Evolutionary conservation across 1,284 basidiomycete genomes (phyloP), one percentile per base, ranked within the genome.

Genomic region (Taiwanofungus camphoratus): DNA sequence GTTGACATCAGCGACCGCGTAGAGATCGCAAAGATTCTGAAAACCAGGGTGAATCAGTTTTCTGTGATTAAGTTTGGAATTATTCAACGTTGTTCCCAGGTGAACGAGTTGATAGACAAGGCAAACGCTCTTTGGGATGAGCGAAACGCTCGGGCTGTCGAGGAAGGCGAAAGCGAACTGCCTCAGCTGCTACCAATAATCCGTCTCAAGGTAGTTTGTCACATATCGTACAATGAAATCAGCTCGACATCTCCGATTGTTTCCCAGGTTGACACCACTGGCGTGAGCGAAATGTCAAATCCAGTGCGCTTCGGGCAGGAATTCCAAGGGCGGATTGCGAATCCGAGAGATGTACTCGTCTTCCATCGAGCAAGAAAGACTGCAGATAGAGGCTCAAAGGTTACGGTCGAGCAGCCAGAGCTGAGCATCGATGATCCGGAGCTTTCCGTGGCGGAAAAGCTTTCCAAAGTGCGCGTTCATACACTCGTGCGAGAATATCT

Each of bases 291-390:
- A 53, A 91, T 92, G 68, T 90, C 87, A 36, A 99, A 99, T 62
- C 91, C 94, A 11, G 87, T 95, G 39, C 86, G 95, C 6, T 97
- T 99, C 60, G 95, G 96, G 0, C 93, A 96, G 62, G 92, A 96
- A 60, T 98, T 96, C 63, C 77, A 85, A 46, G 92, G 90, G 2
- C 79, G 78, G 18, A 79, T 99, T 12, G 96, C 95, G 8, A 99
- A 99, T 60, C 94, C 95, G 5, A 80, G 90, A 30, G 94, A 98
- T 57, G 78, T 95, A 21, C 77, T 99, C 22, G 76, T 92, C 36
- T 97, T 97, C 66, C 86, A 94, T 60, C 81, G 89, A 15, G 77
- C 84, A 36, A 94, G 89, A 63, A 86, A 84, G 57, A 56, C 67
- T 20, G 68, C 73, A 2, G 61, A 60, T 11, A 64, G 69, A n/a